Percentiles rank a stretch among this genome's conserved stretches.
phyloP scores from a whole-genome alignment of 2,329 filamentous ascomycete genomes.

The Bisporella sp. region DNA sequence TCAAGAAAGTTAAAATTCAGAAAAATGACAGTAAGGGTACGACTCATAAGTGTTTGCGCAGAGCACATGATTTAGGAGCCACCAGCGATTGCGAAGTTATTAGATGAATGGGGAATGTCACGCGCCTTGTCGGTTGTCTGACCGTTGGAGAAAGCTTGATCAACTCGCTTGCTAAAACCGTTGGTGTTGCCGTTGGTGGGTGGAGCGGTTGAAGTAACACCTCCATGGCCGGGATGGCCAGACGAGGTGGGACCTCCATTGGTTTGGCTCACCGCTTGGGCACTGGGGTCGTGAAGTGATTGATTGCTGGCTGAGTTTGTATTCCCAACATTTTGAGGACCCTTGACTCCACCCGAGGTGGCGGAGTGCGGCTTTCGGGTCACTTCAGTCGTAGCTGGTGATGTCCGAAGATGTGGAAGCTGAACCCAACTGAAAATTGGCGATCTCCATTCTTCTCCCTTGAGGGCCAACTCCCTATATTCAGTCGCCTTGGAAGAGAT shows the following conservation, averaged over 20 bases:
- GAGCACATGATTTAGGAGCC: too few species aligned
- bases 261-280: constrained; percentile 16
- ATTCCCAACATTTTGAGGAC: constrained; percentile 20
- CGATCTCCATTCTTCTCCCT: constrained; percentile 92
- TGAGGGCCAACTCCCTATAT: constrained; percentile 78
- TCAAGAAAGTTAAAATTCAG: too few species aligned
- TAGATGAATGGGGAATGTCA: too few species aligned
- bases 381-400: constrained; percentile 47
- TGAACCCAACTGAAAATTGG: constrained; percentile 82
- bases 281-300: constrained; percentile 5
- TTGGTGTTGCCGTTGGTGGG: constrained; percentile 37
- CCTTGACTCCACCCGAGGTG: constrained; percentile 19
- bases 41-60: too few species aligned
- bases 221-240: too few species aligned
- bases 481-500: constrained; percentile 92
- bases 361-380: constrained; percentile 42
- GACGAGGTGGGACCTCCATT: background rate
- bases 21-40: too few species aligned
- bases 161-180: constrained; percentile 21
- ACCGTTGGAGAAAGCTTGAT: constrained; percentile 18
- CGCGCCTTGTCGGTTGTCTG: too few species aligned
- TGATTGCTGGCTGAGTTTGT: constrained; percentile 12
- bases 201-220: too few species aligned
- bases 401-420: constrained; percentile 68
- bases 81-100: too few species aligned